Evolutionary conservation across 2,329 filamentous ascomycete species (phyloP).

Genomic region (Cryphonectria nitschkei): DNA sequence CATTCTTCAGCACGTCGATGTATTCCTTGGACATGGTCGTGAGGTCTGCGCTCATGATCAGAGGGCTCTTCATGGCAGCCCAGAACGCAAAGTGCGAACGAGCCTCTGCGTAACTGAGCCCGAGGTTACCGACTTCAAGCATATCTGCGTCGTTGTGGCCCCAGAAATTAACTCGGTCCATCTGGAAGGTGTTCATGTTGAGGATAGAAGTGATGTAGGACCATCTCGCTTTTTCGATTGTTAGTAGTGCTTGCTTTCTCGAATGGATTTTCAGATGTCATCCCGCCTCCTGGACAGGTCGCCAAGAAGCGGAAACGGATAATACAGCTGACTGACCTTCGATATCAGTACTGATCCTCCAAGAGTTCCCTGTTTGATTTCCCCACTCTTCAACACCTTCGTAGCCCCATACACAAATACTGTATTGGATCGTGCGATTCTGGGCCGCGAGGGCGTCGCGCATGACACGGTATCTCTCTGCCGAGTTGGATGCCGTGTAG

Average conservation of each 20-base stretch:
- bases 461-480: slow-evolving; percentile 49
- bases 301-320: background rate
- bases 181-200: slow-evolving; percentile 50
- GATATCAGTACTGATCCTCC: slow-evolving; percentile 44
- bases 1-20: slow-evolving; percentile 48
- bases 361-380: slow-evolving; percentile 46
- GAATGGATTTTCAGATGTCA: background rate
- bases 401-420: slow-evolving; percentile 51
- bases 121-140: slow-evolving; percentile 54
- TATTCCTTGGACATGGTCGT: slow-evolving; percentile 40
- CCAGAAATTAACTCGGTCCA: slow-evolving; percentile 51
- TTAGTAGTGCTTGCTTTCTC: slow-evolving; percentile 19
- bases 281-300: background rate
- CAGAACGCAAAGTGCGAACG: slow-evolving; percentile 56
- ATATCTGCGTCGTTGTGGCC: slow-evolving; percentile 56
- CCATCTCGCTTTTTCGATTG: slow-evolving; percentile 38
- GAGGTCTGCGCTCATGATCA: slow-evolving; percentile 53
- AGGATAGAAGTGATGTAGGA: slow-evolving; percentile 20
- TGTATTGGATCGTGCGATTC: slow-evolving; percentile 47
- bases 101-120: slow-evolving; percentile 49
- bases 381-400: slow-evolving; percentile 51
- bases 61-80: slow-evolving; percentile 53
- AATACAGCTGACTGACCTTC: slow-evolving; percentile 34
- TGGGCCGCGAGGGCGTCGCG: slow-evolving; percentile 45
- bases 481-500: slow-evolving; percentile 48